Base-by-base conservation (phyloP, 1,284 basidiomycete species). In the Naganishia sp. region DNA sequence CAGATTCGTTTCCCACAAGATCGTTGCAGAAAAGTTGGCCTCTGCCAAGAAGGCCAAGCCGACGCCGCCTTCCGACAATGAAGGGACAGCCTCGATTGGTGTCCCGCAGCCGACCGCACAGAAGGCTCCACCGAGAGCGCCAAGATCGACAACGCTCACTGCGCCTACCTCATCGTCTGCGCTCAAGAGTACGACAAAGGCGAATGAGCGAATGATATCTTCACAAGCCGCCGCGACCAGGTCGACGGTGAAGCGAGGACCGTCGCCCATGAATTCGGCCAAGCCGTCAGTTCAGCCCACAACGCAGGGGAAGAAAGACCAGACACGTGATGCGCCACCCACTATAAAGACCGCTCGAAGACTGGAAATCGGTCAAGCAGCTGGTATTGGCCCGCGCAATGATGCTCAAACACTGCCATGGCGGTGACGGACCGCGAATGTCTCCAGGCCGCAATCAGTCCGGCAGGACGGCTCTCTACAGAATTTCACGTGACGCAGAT, bases 1-100 rank as follows among this genome's bases (percentile, higher is more conserved):
- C 4, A 82, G 66, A 25, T 67, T 63, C 31, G 66, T 67, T 5
- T 63, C 66, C 6, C 66, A 67, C 31, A 67, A 67, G 54, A 67
- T 67, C 23, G 66, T 67, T 15, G 66, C 66, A 13, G 66, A 67
- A 49, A 67, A 67, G 52, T 53, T 67, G 21, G 66, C 66, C 15
- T 67, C 66, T 5, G 66, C 61, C 53, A 66, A 62, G 28, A 66
- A 66, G 25, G 23, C 52, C 18, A 53, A 51, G 15, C 53, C 42
- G 43, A 56, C 35, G 21, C 52, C 25, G 3, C 5, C 28, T 17
- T n/a, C 42, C 18, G 11, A 25, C 35, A 35, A 35, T 43, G 52
- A 47, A n/a, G 42, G 10, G 7, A 32, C 31, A 13, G 41, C 17
- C 6, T 17, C 5, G 23, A 42, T 10, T 4, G 15, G 13, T 28